Base-by-base conservation (phyloP, 2,329 filamentous ascomycete genomes). In the Herpotrichia juniperi region DNA sequence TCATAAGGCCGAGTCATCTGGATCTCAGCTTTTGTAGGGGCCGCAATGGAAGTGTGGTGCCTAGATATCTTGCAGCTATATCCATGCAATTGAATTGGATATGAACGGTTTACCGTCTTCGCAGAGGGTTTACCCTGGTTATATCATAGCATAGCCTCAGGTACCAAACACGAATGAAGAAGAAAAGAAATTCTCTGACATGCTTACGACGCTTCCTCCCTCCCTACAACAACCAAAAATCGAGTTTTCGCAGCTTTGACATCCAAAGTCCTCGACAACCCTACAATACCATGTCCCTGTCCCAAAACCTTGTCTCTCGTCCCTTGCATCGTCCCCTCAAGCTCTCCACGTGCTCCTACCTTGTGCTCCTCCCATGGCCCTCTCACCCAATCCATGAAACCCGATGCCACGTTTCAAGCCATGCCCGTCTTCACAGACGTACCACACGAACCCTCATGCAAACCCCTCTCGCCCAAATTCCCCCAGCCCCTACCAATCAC, bases 201-300 rank as follows among this genome's bases (percentile, higher is more conserved):
- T 40, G 19, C 5, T 24, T 22, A 40, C 19, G 37, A 40, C 19
- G 19, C 12, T n/a, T 10, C 9, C 5, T 10, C 14, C 8, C 14
- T 7, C 16, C 17, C 22, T n/a, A n/a, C n/a, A n/a, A n/a, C n/a
- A n/a, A n/a, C n/a, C n/a, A n/a, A 28, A 28, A 28, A 7, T 28
- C 26, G 26, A 12, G 12, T 12, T 28, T 28, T 12, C 26, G 12
- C 7, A 28, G 26, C 26, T 12, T 37, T 37, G 16, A 37, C 34
- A 37, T 19, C 34, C 34, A 9, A 22, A 19, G 25, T 11, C 19
- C 10, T 25, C 10, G 21, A 40, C 37, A 24, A 21, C 37, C 37
- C 19, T 24, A 40, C n/a, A n/a, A n/a, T n/a, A n/a, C 37, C 37
- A 40, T 40, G 37, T 40, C 37, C 25, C 37, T 21, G 32, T 21